Conservation (phyloP, 2,329 filamentous ascomycete species). For the Trichophyton verrucosum region DNA sequence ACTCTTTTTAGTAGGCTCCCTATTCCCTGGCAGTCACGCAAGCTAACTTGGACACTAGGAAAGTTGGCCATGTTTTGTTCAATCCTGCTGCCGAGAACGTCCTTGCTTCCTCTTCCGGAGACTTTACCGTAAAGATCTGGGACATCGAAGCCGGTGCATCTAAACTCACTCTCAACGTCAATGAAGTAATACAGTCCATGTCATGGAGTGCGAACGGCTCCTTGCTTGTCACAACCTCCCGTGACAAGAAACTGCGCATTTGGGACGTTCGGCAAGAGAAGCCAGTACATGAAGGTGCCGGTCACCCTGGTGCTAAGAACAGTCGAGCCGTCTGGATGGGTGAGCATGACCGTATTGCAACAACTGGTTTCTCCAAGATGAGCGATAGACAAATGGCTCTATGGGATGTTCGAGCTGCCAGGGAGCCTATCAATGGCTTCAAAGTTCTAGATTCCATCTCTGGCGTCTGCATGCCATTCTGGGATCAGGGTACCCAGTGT, state of each 20-base stretch:
- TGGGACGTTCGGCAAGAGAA: slow-evolving; percentile 95
- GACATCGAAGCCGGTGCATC: slow-evolving; percentile 70
- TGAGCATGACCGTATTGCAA: slow-evolving; percentile 89
- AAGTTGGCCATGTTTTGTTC: slow-evolving; percentile 95
- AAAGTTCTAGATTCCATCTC: slow-evolving; percentile 87
- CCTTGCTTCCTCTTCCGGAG: slow-evolving; percentile 86
- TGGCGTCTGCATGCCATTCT: slow-evolving; percentile 98
- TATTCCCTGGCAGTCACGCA: slow-evolving; percentile 8
- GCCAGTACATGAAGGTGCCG: slow-evolving; percentile 68
- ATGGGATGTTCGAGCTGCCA: slow-evolving; percentile 76
- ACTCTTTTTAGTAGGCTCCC: not conserved
- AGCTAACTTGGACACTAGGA: slow-evolving; percentile 43
- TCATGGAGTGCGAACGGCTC: slow-evolving; percentile 89
- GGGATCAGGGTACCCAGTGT: slow-evolving; percentile 93
- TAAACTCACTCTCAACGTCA: slow-evolving; percentile 66
- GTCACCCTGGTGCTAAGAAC: slow-evolving; percentile 92
- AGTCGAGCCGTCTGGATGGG: slow-evolving; percentile 95
- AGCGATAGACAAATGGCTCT: slow-evolving; percentile 91
- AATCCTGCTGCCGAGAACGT: slow-evolving; percentile 94
- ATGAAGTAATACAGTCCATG: slow-evolving; percentile 85
- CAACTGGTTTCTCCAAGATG: slow-evolving; percentile 96
- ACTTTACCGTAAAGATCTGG: slow-evolving; percentile 93
- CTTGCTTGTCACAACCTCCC: slow-evolving; percentile 78
- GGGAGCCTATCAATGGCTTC: slow-evolving; percentile 79
- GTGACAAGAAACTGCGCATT: slow-evolving; percentile 94